These are phyloP conservation scores for Phaeolepiota aurea DNA, from an alignment of 768 basidiomycete genomes.

Conservation along the genomic window DNA sequence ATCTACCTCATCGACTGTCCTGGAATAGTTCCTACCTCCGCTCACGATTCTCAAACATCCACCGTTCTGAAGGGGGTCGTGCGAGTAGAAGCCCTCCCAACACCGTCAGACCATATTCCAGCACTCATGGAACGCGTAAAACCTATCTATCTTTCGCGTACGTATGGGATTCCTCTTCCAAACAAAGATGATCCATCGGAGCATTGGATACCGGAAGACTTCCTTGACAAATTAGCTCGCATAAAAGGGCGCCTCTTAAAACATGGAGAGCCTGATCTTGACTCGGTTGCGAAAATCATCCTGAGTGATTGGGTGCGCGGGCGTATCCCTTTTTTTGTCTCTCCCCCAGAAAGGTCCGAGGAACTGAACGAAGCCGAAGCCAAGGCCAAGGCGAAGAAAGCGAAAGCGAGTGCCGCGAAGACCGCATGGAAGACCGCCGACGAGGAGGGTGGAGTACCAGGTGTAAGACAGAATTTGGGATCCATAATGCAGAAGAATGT, in stretches of 20 bases:
- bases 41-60: slow-evolving; percentile 80
- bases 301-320: slow-evolving; percentile 97
- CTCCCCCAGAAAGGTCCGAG: slow-evolving; percentile 79
- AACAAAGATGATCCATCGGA: slow-evolving; percentile 42
- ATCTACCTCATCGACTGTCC: slow-evolving; percentile 99
- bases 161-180: slow-evolving; percentile 65
- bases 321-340: slow-evolving; percentile 92
- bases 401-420: slow-evolving; percentile 32
- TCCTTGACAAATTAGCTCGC: slow-evolving; percentile 79
- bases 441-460: slow-evolving; percentile 33
- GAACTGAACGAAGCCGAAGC: slow-evolving; percentile 62
- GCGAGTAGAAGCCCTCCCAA: slow-evolving; percentile 88
- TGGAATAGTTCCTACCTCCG: slow-evolving; percentile 92
- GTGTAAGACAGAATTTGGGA: slow-evolving; percentile 81
- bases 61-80: slow-evolving; percentile 96
- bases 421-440: slow-evolving; percentile 17
- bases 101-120: slow-evolving; percentile 89
- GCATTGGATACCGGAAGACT: slow-evolving; percentile 65
- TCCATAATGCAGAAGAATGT: slow-evolving; percentile 86
- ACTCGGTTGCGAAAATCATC: slow-evolving; percentile 90
- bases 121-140: slow-evolving; percentile 86
- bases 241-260: slow-evolving; percentile 90
- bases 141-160: slow-evolving; percentile 83
- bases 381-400: slow-evolving; percentile 45
- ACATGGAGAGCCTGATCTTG: slow-evolving; percentile 90